Evolutionary conservation across 257 asterid species (phyloP).

Genomic region (Avicennia marina): DNA sequence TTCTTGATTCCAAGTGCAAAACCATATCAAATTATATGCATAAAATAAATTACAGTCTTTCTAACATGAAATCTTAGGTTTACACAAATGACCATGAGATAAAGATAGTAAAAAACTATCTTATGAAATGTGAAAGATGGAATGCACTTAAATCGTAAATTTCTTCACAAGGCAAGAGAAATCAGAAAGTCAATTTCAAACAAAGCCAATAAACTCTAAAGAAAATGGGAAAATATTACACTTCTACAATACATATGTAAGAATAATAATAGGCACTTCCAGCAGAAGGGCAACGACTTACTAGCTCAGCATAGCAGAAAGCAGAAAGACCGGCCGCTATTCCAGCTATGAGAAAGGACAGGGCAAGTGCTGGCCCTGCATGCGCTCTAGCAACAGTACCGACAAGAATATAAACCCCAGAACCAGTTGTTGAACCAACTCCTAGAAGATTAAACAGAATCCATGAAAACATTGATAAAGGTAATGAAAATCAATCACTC

Average conservation of each 20-base stretch:
- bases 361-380: constrained; percentile 83
- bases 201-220: not conserved
- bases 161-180: not conserved
- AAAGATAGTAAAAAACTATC: not conserved
- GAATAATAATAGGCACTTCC: constrained; percentile 96
- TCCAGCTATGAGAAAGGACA: constrained; percentile 84
- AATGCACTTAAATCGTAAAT: not conserved
- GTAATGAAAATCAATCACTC: not conserved
- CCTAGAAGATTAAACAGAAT: constrained; percentile 43
- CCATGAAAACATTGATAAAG: constrained; percentile 13
- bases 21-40: not conserved
- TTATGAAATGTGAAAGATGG: not conserved
- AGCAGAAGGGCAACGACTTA: constrained; percentile 88
- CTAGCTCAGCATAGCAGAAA: constrained; percentile 85
- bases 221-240: constrained; percentile 31
- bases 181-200: not conserved
- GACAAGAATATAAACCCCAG: constrained; percentile 87
- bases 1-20: not conserved
- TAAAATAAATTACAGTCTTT: not conserved
- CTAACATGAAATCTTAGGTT: not conserved
- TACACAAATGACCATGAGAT: not conserved
- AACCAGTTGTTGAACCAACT: constrained; percentile 86
- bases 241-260: constrained; percentile 85
- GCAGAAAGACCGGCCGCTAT: constrained; percentile 95
- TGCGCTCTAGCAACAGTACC: constrained; percentile 92